These are phyloP conservation scores for Aspergillus bombycis DNA, from an alignment of 2,329 filamentous ascomycete species.

Conservation along the genomic window DNA sequence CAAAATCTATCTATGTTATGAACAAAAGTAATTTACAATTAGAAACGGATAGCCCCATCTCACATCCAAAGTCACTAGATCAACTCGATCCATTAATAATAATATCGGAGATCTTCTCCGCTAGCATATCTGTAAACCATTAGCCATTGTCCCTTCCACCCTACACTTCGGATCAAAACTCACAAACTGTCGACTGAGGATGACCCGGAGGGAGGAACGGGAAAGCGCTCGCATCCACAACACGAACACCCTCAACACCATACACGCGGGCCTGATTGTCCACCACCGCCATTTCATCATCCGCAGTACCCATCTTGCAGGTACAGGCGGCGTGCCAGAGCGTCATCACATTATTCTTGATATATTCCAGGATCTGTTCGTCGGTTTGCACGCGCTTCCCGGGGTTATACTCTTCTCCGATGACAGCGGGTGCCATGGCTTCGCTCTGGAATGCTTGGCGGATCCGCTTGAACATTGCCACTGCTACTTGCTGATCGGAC, in stretches of 20 bases:
- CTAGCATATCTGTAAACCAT: neutral
- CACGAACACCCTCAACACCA: slow-evolving; percentile 35
- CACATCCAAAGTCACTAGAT: neutral
- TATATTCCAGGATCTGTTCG: slow-evolving; percentile 41
- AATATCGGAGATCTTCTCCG: neutral
- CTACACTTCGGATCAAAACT: neutral
- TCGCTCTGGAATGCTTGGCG: slow-evolving; percentile 38
- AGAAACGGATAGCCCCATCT: neutral
- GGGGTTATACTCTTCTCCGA: slow-evolving; percentile 40
- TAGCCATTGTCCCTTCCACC: neutral
- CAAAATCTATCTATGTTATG: neutral
- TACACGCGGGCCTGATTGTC: slow-evolving; percentile 33
- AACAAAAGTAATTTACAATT: neutral
- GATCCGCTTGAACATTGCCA: slow-evolving; percentile 47
- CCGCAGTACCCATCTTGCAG: slow-evolving; percentile 40
- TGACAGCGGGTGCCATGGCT: slow-evolving; percentile 29
- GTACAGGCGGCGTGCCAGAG: slow-evolving; percentile 41
- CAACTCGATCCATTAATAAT: neutral
- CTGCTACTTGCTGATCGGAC: slow-evolving; percentile 47
- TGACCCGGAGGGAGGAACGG: slow-evolving; percentile 43
- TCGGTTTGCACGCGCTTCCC: slow-evolving; percentile 42
- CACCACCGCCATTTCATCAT: slow-evolving; percentile 37
- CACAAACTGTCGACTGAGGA: slow-evolving; percentile 20
- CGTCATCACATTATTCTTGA: slow-evolving; percentile 28
- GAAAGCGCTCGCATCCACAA: slow-evolving; percentile 40